phyloP scores from a whole-genome alignment of 2,329 filamentous ascomycete species.

The Pseudocercospora crystallina region DNA sequence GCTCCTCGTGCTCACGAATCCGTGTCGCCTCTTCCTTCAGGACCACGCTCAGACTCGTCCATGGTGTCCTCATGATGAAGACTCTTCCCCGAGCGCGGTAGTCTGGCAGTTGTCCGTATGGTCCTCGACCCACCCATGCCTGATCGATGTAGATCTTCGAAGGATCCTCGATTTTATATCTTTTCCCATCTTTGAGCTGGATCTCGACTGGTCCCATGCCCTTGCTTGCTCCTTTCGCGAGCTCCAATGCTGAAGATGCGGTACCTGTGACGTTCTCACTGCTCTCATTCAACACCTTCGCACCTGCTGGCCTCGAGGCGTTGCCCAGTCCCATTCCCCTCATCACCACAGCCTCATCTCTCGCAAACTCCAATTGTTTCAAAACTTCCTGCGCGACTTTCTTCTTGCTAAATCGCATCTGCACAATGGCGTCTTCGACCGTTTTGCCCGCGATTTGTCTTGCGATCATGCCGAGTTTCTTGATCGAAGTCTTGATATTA shows the following conservation, averaged over 20 bases:
- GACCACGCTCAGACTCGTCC: conserved; percentile 72
- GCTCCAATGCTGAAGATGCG: conserved; percentile 4
- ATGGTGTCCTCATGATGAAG: conserved; percentile 67
- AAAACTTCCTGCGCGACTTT: conserved; percentile 79
- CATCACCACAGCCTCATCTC: conserved; percentile 74
- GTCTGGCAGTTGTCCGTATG: conserved; percentile 61
- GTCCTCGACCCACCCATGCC: conserved; percentile 84
- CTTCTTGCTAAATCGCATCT: conserved; percentile 96
- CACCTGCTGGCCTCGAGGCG: conserved; percentile 21
- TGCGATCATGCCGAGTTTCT: conserved; percentile 85
- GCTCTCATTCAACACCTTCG: conserved; percentile 13
- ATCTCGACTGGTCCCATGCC: conserved; percentile 54
- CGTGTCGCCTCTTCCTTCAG: conserved; percentile 93
- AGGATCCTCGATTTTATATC: conserved; percentile 68
- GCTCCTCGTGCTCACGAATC: conserved; percentile 76
- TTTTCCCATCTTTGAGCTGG: conserved; percentile 71
- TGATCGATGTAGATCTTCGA: conserved; percentile 87
- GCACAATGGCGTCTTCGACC: conserved; percentile 87
- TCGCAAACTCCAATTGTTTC: conserved; percentile 76
- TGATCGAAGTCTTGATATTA: conserved; percentile 78
- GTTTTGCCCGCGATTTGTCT: conserved; percentile 90
- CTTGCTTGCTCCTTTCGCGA: background rate
- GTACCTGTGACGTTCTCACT: conserved; percentile 9
- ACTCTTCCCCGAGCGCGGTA: conserved; percentile 74
- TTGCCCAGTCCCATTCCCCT: conserved; percentile 77